Conservation (phyloP, 2,329 filamentous ascomycete genomes). For the Hirsutella thompsonii region DNA sequence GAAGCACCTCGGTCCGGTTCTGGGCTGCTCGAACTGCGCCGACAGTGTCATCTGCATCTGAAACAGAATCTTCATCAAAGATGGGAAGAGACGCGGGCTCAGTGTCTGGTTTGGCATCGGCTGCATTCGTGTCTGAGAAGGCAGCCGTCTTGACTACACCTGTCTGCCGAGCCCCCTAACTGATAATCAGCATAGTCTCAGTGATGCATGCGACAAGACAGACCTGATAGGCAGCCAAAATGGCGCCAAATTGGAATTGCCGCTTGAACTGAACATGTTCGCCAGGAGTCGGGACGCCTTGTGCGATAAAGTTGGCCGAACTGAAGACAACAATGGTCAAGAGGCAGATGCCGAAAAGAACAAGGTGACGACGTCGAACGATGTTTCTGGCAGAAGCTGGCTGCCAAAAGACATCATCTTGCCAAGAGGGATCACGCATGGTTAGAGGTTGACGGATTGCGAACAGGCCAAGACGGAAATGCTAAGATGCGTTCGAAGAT, state of each 20-base stretch:
- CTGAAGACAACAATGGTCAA: slow-evolving; percentile 4
- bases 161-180: background rate
- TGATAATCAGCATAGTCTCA: background rate
- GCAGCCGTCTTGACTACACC: background rate
- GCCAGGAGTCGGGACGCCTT: slow-evolving; percentile 1
- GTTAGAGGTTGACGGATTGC: background rate
- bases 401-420: background rate
- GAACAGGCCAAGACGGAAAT: background rate
- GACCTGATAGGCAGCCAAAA: slow-evolving; percentile 8
- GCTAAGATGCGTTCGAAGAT: slow-evolving; percentile 14
- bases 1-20: background rate
- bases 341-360: slow-evolving; percentile 3
- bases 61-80: background rate
- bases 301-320: slow-evolving; percentile 2
- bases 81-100: too few species aligned
- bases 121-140: too few species aligned
- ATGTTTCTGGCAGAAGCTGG: background rate
- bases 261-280: slow-evolving; percentile 4
- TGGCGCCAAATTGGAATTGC: slow-evolving; percentile 13
- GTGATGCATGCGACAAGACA: too few species aligned
- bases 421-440: slow-evolving; percentile 1
- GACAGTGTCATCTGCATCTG: background rate
- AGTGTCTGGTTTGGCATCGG: too few species aligned
- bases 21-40: background rate
- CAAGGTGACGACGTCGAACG: background rate